Evolutionary conservation across 768 basidiomycete genomes (phyloP), one percentile per base, ranked within the genome.

Genomic region (Termitomyces sp.): DNA sequence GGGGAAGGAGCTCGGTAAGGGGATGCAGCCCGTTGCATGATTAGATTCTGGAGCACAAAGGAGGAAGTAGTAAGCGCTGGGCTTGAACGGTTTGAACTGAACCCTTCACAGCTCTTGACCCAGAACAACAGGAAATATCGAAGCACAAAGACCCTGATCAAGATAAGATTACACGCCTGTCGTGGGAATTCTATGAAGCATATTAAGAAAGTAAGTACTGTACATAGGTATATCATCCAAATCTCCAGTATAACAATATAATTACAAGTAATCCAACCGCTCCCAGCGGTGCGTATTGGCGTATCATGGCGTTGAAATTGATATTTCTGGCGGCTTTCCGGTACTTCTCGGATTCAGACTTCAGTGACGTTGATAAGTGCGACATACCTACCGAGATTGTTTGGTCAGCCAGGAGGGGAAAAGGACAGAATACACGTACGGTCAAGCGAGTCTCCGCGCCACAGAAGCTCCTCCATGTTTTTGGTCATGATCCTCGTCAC

Each of bases 401-500:
- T 47, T 39, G 23, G 25, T 9, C 17, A 9, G 44, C 44, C 35
- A 16, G 35, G 28, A 37, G 21, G 54, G 17, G 6, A 43, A 54
- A 46, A 21, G 27, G 49, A 30, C 14, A 17, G 11, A 40, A 37
- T 23, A 40, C 45, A 75, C 90, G 63, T 67, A 96, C 97, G 80
- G 71, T 99, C 97, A 57, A 99, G 79, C 30, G 93, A 96, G 70
- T 99, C 97, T 27, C 97, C 97, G 69, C 97, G 79, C 97, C 96
- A 98, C 48, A 99, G 73, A 51, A 99, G 76, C 72, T 99, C 97
- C 72, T 99, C 97, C 96, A 99, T 99, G 67, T 99, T 98, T 78
- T 99, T 98, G 9, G 97, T 98, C 97, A 99, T 98, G 72, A 99
- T 98, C 61, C 93, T 79, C 48, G 97, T 98, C 58, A 99, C 97